phyloP scores from a whole-genome alignment of 305 asterid species.

The Fraxinus xanthoxyloides region DNA sequence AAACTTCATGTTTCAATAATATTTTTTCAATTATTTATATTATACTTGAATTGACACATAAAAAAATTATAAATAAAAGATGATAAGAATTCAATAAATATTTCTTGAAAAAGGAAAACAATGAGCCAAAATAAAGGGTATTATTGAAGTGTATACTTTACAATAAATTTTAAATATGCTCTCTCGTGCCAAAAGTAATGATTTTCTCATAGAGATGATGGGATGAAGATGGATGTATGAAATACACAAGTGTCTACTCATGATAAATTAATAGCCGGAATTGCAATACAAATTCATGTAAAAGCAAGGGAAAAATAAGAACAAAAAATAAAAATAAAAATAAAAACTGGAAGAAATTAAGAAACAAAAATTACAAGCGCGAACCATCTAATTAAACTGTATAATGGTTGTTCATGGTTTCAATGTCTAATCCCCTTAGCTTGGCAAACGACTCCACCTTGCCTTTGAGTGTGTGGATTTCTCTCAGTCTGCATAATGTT shows the following conservation, averaged over 20 bases:
- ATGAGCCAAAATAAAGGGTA: too few species aligned
- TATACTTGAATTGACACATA: too few species aligned
- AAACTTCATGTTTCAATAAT: too few species aligned
- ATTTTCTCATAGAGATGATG: neutral
- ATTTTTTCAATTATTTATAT: too few species aligned
- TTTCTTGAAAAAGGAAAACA: too few species aligned
- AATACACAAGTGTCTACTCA: neutral
- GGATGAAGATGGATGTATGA: neutral
- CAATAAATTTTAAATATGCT: too few species aligned
- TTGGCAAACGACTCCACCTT: slow-evolving; percentile 51
- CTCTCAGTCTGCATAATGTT: slow-evolving; percentile 40
- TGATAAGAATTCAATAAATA: too few species aligned
- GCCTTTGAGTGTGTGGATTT: slow-evolving; percentile 54
- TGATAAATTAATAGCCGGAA: neutral
- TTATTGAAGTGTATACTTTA: too few species aligned
- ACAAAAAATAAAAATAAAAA: too few species aligned
- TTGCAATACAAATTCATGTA: neutral
- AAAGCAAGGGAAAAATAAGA: neutral
- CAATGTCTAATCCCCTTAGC: slow-evolving; percentile 50
- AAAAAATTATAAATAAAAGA: too few species aligned
- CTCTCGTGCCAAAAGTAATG: neutral
- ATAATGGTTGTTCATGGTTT: slow-evolving; percentile 44
- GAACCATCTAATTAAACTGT: slow-evolving; percentile 29
- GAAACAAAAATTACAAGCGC: neutral
- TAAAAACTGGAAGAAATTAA: neutral